Evolutionary conservation across 768 basidiomycete species (phyloP), one percentile per base, ranked within the genome.

Genomic region (Trametes villosa): DNA sequence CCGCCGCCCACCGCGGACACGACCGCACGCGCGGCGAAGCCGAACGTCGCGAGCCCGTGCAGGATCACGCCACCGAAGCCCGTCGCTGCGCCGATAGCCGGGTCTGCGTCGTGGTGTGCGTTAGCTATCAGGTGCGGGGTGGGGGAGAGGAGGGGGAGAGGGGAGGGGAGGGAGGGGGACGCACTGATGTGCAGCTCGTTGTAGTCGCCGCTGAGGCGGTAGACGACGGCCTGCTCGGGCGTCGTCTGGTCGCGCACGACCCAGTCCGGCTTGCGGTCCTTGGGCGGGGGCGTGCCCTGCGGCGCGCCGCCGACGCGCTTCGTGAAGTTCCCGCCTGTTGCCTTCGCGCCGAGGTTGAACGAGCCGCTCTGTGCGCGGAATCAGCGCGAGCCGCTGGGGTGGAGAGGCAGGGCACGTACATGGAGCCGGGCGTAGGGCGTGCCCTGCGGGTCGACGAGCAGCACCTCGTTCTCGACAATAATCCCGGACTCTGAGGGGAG

Each of bases 31-130:
- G 91, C 94, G 9, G 81, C 89, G 70, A 93, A 93, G 11, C 93
- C 93, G 70, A 83, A 94, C 0, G 88, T 85, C 20, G 89, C 87
- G 26, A 95, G 80, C 29, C 93, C 93, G 69, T 96, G 93, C 3
- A 95, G 81, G 67, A 96, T 94, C 36, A 88, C 85, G 48, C 88
- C 93, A 2, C 91, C 91, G 67, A 96, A 94, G 12, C 92, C 91
- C 18, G 86, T 79, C 9, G 78, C 79, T 64, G 85, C 71, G n/a
- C 92, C 93, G 38, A 91, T 84, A 15, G 68, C 72, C 1, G 92
- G 91, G 76, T 94, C 92, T 89, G 69, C 24, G 78, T 83, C 83
- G 67, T 88, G 87, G 4, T 77, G 75, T 1, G 76, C 78, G 45
- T 30, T 1, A 50, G 40, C 30, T n/a, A 36, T 46, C 12, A 9